These are phyloP conservation scores for Kodamaea plutei DNA, from an alignment of 1,139 yeast species.

Conservation along the genomic window DNA sequence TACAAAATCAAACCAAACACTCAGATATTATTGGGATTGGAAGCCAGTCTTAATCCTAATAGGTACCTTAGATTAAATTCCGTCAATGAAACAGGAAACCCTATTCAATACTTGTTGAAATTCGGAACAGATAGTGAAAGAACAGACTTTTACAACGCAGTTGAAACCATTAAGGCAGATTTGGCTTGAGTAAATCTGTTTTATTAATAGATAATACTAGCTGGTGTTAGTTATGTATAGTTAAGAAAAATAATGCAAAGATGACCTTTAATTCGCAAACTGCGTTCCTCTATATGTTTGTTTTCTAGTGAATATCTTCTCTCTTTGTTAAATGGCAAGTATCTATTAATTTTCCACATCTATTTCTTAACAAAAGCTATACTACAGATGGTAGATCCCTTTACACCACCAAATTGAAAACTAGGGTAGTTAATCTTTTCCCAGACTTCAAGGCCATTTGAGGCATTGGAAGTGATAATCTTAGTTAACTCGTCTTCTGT, in stretches of 20 bases:
- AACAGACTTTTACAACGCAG: constrained; percentile 50
- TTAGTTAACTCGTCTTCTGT: constrained; percentile 69
- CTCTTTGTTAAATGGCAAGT: no score
- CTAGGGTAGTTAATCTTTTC: constrained; percentile 68
- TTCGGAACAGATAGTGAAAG: constrained; percentile 63
- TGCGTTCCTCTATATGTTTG: no score
- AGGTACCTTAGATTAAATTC: constrained; percentile 71
- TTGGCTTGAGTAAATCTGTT: no score
- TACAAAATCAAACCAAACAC: constrained; percentile 56
- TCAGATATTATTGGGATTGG: constrained; percentile 72
- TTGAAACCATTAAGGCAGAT: constrained; percentile 34
- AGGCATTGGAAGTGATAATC: constrained; percentile 44
- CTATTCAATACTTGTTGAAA: constrained; percentile 79
- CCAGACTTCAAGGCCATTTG: constrained; percentile 53
- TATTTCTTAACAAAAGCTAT: constrained; percentile 63
- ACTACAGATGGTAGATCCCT: constrained; percentile 85
- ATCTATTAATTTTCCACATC: no score
- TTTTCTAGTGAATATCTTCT: no score
- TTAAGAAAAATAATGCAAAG: no score
- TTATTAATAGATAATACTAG: no score
- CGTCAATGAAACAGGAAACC: constrained; percentile 49
- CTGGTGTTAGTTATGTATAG: no score
- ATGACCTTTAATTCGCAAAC: no score
- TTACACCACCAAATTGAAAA: constrained; percentile 82
- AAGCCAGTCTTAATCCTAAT: constrained; percentile 73